Evolutionary conservation across 306 rosid species (phyloP).

Genomic region (Leucaena leucocephala): DNA sequence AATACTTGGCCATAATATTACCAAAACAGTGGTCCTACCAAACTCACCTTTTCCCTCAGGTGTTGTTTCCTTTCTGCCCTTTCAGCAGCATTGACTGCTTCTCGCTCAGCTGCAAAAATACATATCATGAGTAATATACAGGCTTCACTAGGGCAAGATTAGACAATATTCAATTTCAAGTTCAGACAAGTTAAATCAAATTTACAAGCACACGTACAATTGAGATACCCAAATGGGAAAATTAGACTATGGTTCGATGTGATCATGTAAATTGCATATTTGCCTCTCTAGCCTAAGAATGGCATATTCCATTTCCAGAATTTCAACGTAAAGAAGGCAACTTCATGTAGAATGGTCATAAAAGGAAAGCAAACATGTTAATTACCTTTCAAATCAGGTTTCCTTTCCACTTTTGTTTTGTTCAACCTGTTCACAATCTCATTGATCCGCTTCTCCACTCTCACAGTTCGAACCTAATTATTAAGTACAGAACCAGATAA

Average conservation of each 20-base stretch:
- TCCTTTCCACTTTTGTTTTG: conserved; percentile 90
- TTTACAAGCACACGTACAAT: background rate
- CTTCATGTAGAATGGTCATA: background rate
- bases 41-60: conserved; percentile 69
- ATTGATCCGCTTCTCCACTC: conserved; percentile 91
- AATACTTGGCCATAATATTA: background rate
- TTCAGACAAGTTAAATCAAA: background rate
- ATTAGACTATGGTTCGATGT: background rate
- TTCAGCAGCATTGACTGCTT: conserved; percentile 74
- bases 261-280: background rate
- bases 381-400: conserved; percentile 92
- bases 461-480: conserved; percentile 80
- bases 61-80: conserved; percentile 70
- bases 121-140: background rate
- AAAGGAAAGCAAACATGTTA: conserved; percentile 27
- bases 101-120: conserved; percentile 60
- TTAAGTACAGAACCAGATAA: background rate
- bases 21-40: background rate
- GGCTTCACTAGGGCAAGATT: background rate
- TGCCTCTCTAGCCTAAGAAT: background rate
- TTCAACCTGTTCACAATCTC: conserved; percentile 89
- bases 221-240: background rate
- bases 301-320: background rate
- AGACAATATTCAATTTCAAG: background rate
- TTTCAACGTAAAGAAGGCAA: background rate